These are phyloP conservation scores for Auricularia sp. DNA, from an alignment of 768 basidiomycete genomes.

Conservation along the genomic window DNA sequence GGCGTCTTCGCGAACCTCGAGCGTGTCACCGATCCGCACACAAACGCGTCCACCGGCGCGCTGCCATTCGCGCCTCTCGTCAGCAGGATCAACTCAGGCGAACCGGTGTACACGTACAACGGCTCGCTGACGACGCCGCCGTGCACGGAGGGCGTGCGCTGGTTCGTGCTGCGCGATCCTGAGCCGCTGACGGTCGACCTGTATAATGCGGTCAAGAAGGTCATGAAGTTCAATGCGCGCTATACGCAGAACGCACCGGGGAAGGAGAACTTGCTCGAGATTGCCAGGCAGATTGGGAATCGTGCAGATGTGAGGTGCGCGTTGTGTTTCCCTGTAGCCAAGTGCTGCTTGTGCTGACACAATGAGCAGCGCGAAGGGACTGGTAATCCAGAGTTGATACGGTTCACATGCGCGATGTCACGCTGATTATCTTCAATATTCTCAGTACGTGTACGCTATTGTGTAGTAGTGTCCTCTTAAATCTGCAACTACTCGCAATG, in stretches of 20 bases:
- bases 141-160: background rate
- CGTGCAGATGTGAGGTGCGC: no score
- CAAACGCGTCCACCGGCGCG: background rate
- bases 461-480: no score
- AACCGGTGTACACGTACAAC: background rate
- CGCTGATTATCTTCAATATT: no score
- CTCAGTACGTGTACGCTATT: no score
- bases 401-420: no score
- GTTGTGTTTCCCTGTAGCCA: no score
- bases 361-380: no score
- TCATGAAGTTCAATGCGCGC: constrained; percentile 1
- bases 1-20: background rate
- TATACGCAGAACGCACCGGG: background rate
- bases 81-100: background rate
- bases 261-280: background rate
- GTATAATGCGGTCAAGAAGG: background rate
- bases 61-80: background rate
- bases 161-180: background rate
- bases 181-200: background rate
- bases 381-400: no score
- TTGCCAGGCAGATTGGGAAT: background rate
- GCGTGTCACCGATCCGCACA: background rate
- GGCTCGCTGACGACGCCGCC: background rate
- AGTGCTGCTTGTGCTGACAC: no score
- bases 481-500: no score